phyloP scores from a whole-genome alignment of 2,329 filamentous ascomycete species.

The Trichoderma harzianum region DNA sequence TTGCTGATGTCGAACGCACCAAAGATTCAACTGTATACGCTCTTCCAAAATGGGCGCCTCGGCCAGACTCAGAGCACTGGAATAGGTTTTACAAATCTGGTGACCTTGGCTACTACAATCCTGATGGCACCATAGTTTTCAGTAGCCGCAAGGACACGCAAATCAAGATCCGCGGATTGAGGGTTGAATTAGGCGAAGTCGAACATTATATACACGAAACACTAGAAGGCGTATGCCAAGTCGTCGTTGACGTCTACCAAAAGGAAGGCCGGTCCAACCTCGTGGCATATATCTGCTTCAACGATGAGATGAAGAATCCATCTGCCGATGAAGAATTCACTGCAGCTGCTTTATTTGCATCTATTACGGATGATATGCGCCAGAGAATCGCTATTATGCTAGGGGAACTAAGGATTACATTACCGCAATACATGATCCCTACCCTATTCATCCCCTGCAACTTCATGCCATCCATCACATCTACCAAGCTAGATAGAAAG shows the following conservation, averaged over 20 bases:
- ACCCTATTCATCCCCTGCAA: slow-evolving; percentile 19
- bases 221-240: background rate
- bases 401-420: background rate
- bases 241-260: slow-evolving; percentile 2
- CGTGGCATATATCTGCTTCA: slow-evolving; percentile 7
- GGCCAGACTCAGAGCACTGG: slow-evolving; percentile 12
- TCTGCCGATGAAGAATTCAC: background rate
- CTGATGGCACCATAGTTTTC: slow-evolving; percentile 38
- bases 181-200: slow-evolving; percentile 42
- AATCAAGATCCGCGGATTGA: slow-evolving; percentile 54
- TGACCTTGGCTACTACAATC: slow-evolving; percentile 41
- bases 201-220: slow-evolving; percentile 16
- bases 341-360: slow-evolving; percentile 10
- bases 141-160: slow-evolving; percentile 53
- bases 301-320: background rate
- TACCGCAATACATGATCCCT: slow-evolving; percentile 24
- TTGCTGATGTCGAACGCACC: slow-evolving; percentile 39
- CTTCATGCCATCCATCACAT: slow-evolving; percentile 21
- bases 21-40: slow-evolving; percentile 39
- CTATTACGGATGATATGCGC: slow-evolving; percentile 3
- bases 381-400: slow-evolving; percentile 5
- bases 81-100: slow-evolving; percentile 41
- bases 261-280: background rate
- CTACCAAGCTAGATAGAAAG: slow-evolving; percentile 19
- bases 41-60: background rate